phyloP scores from a whole-genome alignment of 176 grass and related monocot species.

The Triticum monococcum region DNA sequence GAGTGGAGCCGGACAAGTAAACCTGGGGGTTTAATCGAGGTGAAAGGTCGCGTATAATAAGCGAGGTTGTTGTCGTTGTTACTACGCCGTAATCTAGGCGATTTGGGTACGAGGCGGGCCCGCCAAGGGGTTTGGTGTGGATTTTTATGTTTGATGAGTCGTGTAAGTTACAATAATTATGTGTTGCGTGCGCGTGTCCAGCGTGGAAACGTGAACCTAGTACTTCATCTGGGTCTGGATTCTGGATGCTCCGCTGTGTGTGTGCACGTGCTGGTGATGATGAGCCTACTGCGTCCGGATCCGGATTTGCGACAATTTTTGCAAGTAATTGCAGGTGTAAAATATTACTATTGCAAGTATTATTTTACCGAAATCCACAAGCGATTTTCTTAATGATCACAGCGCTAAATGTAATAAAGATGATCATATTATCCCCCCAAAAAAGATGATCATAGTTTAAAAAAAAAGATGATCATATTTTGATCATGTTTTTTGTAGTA shows the following conservation, averaged over 20 bases:
- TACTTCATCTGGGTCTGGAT: background rate
- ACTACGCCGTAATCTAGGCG: background rate
- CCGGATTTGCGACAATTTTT: too few species aligned
- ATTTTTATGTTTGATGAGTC: background rate
- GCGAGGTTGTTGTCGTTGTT: background rate
- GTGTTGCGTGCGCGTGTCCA: background rate
- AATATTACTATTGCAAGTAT: too few species aligned
- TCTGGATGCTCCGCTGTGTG: background rate
- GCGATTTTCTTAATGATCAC: too few species aligned
- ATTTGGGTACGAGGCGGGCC: background rate
- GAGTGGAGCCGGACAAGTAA: background rate
- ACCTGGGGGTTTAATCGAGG: constrained; percentile 28
- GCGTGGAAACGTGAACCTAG: background rate
- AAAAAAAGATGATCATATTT: too few species aligned
- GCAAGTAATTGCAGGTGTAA: too few species aligned
- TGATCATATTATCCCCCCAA: too few species aligned
- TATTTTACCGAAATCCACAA: too few species aligned
- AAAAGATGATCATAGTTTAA: too few species aligned
- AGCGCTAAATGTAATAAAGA: too few species aligned
- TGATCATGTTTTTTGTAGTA: too few species aligned
- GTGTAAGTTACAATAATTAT: background rate
- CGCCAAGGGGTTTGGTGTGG: background rate
- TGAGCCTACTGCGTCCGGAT: background rate
- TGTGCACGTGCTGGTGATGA: background rate
- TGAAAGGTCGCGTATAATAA: background rate